These are phyloP conservation scores for Colletotrichum sp. DNA, from an alignment of 2,329 filamentous ascomycete species.

Conservation along the genomic window DNA sequence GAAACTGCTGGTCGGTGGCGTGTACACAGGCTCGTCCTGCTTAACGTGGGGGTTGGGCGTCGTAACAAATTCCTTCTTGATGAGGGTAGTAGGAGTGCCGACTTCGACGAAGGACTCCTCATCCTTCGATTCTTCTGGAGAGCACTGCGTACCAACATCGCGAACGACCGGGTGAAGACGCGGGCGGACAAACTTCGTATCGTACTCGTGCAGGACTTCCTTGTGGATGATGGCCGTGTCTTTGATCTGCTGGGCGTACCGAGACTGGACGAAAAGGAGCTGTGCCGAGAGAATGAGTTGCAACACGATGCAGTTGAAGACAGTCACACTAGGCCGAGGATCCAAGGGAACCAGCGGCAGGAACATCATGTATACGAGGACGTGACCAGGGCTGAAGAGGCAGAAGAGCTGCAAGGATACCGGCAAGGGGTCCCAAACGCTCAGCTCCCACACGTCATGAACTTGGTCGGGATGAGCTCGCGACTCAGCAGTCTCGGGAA, in stretches of 20 bases:
- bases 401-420: slow-evolving; percentile 84
- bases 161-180: slow-evolving; percentile 80
- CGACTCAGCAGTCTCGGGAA: slow-evolving; percentile 75
- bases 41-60: slow-evolving; percentile 84
- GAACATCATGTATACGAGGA: slow-evolving; percentile 89
- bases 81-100: slow-evolving; percentile 62
- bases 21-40: slow-evolving; percentile 52
- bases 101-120: slow-evolving; percentile 48
- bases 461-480: slow-evolving; percentile 82
- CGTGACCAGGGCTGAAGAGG: slow-evolving; percentile 90
- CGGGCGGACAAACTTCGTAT: slow-evolving; percentile 93
- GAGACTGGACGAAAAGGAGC: slow-evolving; percentile 73
- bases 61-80: slow-evolving; percentile 79
- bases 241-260: slow-evolving; percentile 83
- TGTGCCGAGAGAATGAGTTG: slow-evolving; percentile 78
- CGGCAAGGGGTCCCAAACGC: slow-evolving; percentile 91
- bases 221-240: slow-evolving; percentile 85
- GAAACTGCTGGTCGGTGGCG: slow-evolving; percentile 9
- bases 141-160: slow-evolving; percentile 81
- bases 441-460: slow-evolving; percentile 92
- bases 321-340: slow-evolving; percentile 81
- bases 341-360: slow-evolving; percentile 80
- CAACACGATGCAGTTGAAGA: slow-evolving; percentile 82
- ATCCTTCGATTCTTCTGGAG: slow-evolving; percentile 48
- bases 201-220: slow-evolving; percentile 94